Base-by-base conservation (phyloP, 2,329 filamentous ascomycete species). In the Aspergillus texensis region DNA sequence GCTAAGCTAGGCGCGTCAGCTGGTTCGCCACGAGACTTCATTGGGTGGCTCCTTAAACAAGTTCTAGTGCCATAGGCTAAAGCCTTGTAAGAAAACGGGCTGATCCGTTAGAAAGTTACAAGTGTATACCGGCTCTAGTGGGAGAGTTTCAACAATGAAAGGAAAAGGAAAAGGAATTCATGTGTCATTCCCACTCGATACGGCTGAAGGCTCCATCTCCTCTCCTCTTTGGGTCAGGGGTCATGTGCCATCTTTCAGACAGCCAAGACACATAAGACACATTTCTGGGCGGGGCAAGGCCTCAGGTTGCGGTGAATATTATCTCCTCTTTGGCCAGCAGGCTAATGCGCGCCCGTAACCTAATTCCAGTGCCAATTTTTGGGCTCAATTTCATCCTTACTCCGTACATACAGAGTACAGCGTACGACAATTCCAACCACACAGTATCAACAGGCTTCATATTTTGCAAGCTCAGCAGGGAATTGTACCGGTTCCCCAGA, bases 1-100 rank as follows among this genome's bases (percentile, higher is more conserved):
- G 58, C 54, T 58, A 26, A 50, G 19, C 46, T 21, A 39, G 46
- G 48, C 50, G 26, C 39, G 58, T 63, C 62, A 61, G 62, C 62
- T 52, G 28, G 19, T 30, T 64, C 19, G 59, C 55, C 46, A 61
- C 58, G 39, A 14, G 24, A 19, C 16, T 16, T 46, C 6, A 58
- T 58, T 64, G 58, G 59, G 26, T 52, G 12, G 48, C n/a, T 21
- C 21, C 16, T 30, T 36, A 8, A 39, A 39, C n/a, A 55, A 26
- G n/a, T 55, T 19, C 16, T 54, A 16, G 34, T 36, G 10, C 30
- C 21, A 54, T 32, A n/a, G n/a, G 24, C 30, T 36, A 54, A 52
- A 14, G 21, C 36, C 52, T 34, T 54, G 52, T 54, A 36, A 55
- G 34, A 28, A 55, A 54, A 55, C 24, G 34, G 21, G 32, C 34